These are phyloP conservation scores for Fomitopsis palustris DNA, from an alignment of 1,284 basidiomycete species.

Conservation along the genomic window DNA sequence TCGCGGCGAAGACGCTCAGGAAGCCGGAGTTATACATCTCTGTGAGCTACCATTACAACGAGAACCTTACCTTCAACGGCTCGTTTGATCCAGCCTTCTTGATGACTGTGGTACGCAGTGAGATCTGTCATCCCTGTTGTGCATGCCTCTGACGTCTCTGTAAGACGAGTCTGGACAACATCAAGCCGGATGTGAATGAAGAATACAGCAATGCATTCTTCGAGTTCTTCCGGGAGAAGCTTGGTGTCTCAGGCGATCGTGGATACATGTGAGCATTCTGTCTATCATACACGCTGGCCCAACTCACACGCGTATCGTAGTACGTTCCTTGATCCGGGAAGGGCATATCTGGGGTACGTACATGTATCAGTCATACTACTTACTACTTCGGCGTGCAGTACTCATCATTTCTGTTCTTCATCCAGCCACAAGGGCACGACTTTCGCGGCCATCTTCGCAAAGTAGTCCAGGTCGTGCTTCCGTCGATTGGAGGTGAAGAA, in stretches of 20 bases:
- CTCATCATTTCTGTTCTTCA: background rate
- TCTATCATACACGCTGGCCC: background rate
- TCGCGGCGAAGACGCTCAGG: slow-evolving; percentile 43
- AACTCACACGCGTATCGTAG: slow-evolving; percentile 25
- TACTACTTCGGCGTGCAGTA: background rate
- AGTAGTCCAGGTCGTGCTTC: slow-evolving; percentile 8
- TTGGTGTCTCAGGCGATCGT: slow-evolving; percentile 46
- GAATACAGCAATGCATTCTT: slow-evolving; percentile 46
- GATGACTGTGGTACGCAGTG: slow-evolving; percentile 46
- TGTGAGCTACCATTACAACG: slow-evolving; percentile 50
- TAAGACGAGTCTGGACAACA: slow-evolving; percentile 54
- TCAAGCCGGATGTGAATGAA: slow-evolving; percentile 5
- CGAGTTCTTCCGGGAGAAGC: slow-evolving; percentile 47
- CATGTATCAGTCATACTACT: background rate
- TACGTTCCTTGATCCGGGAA: slow-evolving; percentile 57
- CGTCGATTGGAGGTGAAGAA: background rate
- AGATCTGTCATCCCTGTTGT: background rate
- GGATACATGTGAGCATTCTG: slow-evolving; percentile 48
- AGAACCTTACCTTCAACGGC: slow-evolving; percentile 54
- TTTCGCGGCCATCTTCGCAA: slow-evolving; percentile 42
- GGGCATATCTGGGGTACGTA: slow-evolving; percentile 50
- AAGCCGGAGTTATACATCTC: slow-evolving; percentile 55
- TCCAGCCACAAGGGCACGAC: slow-evolving; percentile 44
- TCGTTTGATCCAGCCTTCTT: slow-evolving; percentile 62
- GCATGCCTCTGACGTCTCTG: background rate